Evolutionary conservation across 1,284 basidiomycete species (phyloP).

Genomic region (Mycosarcoma mackinlayi): DNA sequence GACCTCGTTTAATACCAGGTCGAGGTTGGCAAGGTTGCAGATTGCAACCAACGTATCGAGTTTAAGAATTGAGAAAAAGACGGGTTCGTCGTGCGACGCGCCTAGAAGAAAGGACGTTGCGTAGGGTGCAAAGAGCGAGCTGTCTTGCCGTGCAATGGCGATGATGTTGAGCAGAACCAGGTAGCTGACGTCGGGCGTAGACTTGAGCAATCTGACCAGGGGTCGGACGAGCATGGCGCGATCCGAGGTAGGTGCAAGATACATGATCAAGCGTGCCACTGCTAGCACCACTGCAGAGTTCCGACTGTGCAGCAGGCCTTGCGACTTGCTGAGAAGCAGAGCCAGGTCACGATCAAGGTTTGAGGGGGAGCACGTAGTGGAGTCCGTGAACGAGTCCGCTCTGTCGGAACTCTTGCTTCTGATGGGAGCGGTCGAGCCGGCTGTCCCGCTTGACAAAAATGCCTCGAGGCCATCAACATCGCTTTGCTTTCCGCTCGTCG

Average conservation of each 20-base stretch:
- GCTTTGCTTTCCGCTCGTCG: not conserved
- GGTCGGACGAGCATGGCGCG: conserved; percentile 26
- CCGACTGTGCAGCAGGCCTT: conserved; percentile 47
- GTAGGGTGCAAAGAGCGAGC: conserved; percentile 37
- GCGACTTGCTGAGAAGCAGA: conserved; percentile 52
- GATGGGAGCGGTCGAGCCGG: not conserved
- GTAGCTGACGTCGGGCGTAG: conserved; percentile 47
- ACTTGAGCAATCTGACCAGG: conserved; percentile 46
- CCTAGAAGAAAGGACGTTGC: conserved; percentile 49
- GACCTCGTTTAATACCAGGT: conserved; percentile 37
- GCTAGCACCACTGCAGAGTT: conserved; percentile 58
- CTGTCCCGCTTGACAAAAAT: conserved; percentile 28
- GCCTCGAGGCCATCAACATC: conserved; percentile 39
- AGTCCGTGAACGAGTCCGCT: not conserved
- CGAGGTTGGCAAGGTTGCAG: conserved; percentile 24
- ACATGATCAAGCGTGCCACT: conserved; percentile 37
- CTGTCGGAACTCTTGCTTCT: not conserved
- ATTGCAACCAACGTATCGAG: conserved; percentile 49
- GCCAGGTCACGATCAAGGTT: conserved; percentile 58
- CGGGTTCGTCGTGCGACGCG: conserved; percentile 51
- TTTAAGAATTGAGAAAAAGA: conserved; percentile 54
- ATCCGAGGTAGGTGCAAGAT: conserved; percentile 28
- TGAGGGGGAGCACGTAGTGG: not conserved
- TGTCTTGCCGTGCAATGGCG: conserved; percentile 22
- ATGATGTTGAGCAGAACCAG: conserved; percentile 48